Evolutionary conservation across 1,139 yeast genomes (phyloP), one percentile per base, ranked within the genome.

Genomic region (Nakaseomyces delphensis): DNA sequence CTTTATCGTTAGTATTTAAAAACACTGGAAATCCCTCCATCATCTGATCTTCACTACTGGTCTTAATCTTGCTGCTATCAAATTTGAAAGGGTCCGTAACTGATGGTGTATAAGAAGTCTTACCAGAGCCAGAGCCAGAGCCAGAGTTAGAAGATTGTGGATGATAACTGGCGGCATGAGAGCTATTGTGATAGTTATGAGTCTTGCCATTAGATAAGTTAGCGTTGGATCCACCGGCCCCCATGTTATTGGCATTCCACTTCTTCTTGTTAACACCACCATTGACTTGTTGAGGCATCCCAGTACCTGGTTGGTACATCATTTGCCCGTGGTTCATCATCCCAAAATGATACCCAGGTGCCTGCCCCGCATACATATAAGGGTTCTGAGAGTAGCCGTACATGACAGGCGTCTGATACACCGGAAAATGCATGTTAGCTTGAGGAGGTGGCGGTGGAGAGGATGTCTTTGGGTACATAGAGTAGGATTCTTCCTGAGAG

Each of bases 381-480:
- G 59, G 57, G n/a, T 48, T 43, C 41, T 56, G 59, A 8, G 57
- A 55, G 42, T 55, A 53, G 20, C 51, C 52, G 40, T 56, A 59
- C 43, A 59, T 56, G 36, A 56, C 48, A 2, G 61, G 56, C 8
- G 56, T 52, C 36, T 57, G 62, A 41, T 59, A 58, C 25, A 54
- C 45, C 23, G 57, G 59, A 33, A 57, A 57, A 40, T 56, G 61
- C 53, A 57, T 56, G 33, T 51, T 57, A 13, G 55, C 54, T 32
- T 56, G 60, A 6, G 60, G 52, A 15, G 57, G 60, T 31, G 51
- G 48, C 4, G 62, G 60, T 10, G 62, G 55, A 10, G 62, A 54
- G 9, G 59, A 49, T 2, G 57, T 54, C 39, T 52, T 53, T 14
- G 63, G 62, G 44, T 59, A 59, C 63, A 59, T 57, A 2, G 62